These are phyloP conservation scores for Rhizophlyctis rosea DNA, from an alignment of 192 early-diverging fungal species.

Conservation along the genomic window DNA sequence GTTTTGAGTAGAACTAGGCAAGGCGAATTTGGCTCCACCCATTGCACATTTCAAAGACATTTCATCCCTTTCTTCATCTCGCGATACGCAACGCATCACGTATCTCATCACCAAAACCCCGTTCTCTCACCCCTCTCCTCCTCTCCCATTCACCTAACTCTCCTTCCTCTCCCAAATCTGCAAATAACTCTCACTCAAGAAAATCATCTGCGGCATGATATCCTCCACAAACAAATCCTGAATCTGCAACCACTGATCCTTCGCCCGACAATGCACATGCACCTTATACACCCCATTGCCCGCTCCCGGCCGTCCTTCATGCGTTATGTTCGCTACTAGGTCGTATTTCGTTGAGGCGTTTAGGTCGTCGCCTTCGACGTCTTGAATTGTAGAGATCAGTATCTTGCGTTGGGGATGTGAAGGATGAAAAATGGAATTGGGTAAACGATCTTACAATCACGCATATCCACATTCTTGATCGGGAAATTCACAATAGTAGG, in stretches of 20 bases:
- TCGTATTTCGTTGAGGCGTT: conserved; percentile 63
- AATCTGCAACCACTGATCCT: conserved; percentile 91
- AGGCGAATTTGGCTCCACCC: background rate
- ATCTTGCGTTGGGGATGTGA: background rate
- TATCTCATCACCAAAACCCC: background rate
- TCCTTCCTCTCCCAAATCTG: conserved; percentile 55
- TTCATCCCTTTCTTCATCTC: background rate
- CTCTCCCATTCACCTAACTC: background rate
- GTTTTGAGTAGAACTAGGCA: too few relatives aligned
- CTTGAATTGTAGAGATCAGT: conserved; percentile 14
- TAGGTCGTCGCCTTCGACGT: conserved; percentile 47
- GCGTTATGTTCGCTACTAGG: conserved; percentile 87
- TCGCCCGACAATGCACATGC: conserved; percentile 70
- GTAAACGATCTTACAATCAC: conserved; percentile 59
- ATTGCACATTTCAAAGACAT: background rate
- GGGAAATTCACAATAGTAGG: conserved; percentile 96
- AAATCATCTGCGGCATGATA: conserved; percentile 92
- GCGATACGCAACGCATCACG: background rate
- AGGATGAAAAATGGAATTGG: background rate
- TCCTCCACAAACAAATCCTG: conserved; percentile 92
- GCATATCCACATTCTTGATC: conserved; percentile 80
- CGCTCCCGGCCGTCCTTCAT: conserved; percentile 73
- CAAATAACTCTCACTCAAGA: conserved; percentile 87
- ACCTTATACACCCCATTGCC: conserved; percentile 77
- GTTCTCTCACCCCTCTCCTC: background rate